Base-by-base conservation (phyloP, 2,329 filamentous ascomycete genomes). In the Trichoderma afroharzianum region DNA sequence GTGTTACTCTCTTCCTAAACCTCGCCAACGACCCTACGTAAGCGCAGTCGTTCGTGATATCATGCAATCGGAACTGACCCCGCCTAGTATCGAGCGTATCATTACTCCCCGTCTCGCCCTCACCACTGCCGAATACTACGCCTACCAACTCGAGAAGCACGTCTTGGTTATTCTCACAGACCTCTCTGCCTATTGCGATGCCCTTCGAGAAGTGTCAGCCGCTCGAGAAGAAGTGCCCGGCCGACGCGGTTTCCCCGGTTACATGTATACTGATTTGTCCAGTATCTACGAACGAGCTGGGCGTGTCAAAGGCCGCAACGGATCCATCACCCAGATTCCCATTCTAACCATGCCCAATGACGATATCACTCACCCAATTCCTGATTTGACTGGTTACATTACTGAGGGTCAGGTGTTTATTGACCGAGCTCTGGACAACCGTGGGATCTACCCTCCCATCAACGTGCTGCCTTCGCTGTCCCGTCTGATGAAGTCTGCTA, bases 251-350 rank as follows among this genome's bases (percentile, higher is more conserved):
- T 99, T 96, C 87, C 96, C 96, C 68, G 96, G 96, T 93, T 99
- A 99, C 89, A 99, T 99, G 96, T 99, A 99, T 88, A 99, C 96
- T 77, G 96, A 99, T 90, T 93, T 99, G 91, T 98, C 96, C 72
- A 99, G 96, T 80, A 98, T 99, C 79, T 99, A 99, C 88, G 96
- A 99, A 85, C 94, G 96, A 86, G 96, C 96, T 77, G 96, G 96
- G 80, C 96, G 96, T 92, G 96, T 99, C 64, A 88, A 94, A 79
- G 96, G 96, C 77, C 93, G 96, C 78, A 98, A 98, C 79, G 96
- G 96, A 73, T 99, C 96, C 78, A 99, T 99, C 79, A 99, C 96
- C 24, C 96, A 99, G 85, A 98, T 99, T 79, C 96, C 96, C 73
- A 99, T 99, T 81, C 83, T 99, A 84, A 98, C 96, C 77, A 99